Conservation (phyloP, 2,329 filamentous ascomycete genomes). For the Arthroderma sp. region DNA sequence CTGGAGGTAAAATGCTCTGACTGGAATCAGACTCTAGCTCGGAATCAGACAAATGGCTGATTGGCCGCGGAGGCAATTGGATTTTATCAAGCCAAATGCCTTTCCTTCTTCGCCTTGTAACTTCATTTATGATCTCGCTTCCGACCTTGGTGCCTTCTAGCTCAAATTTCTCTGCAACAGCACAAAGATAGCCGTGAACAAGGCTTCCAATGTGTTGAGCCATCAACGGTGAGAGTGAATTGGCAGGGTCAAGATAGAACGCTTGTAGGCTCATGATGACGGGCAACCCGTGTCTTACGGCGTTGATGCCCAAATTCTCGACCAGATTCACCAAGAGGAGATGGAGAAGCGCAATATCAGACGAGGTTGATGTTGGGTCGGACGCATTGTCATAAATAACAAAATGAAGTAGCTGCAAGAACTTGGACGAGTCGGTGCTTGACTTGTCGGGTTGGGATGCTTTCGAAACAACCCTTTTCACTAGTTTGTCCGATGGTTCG, state of each 20-base stretch:
- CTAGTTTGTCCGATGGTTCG: constrained; percentile 27
- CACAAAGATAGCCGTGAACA: constrained; percentile 82
- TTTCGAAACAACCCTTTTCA: constrained; percentile 55
- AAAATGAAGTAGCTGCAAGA: constrained; percentile 70
- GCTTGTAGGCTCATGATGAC: constrained; percentile 86
- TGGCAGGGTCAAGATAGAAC: constrained; percentile 43
- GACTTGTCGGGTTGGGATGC: constrained; percentile 49
- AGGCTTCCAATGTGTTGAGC: constrained; percentile 73
- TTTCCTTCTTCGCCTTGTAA: constrained; percentile 58
- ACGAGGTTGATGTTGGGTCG: constrained; percentile 57
- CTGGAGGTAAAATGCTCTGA: constrained; percentile 32
- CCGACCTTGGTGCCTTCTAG: constrained; percentile 59
- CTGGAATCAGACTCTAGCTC: too few relatives aligned
- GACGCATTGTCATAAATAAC: constrained; percentile 80
- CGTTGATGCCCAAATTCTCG: constrained; percentile 68
- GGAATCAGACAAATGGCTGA: constrained; percentile 42
- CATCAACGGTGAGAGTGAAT: constrained; percentile 37
- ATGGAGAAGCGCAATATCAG: constrained; percentile 65
- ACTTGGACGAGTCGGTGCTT: constrained; percentile 47
- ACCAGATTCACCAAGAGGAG: constrained; percentile 63
- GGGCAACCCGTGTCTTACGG: constrained; percentile 61
- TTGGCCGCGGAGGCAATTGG: constrained; percentile 51
- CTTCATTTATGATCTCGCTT: constrained; percentile 59
- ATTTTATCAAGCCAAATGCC: constrained; percentile 69
- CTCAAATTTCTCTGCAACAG: constrained; percentile 61